Base-by-base conservation (phyloP, 2,329 filamentous ascomycete species). In the Scedosporium dehoogii region DNA sequence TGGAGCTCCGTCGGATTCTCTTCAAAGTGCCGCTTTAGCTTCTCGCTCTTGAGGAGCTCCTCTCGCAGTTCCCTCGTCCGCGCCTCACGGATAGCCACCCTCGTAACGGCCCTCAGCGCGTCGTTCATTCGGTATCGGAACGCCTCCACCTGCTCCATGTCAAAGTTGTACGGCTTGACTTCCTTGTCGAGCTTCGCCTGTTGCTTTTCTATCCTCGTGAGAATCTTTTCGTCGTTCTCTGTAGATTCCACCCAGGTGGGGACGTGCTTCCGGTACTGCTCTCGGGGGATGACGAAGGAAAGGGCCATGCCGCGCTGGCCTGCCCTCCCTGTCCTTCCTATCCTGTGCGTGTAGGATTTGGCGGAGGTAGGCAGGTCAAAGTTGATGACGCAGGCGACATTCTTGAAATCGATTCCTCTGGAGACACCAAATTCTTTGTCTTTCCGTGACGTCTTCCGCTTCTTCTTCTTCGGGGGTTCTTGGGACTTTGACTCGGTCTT, bases 41-140 rank as follows among this genome's bases (percentile, higher is more conserved):
- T 97, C 71, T 97, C 93, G 67, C 89, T 93, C 77, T 96, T 96
- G 69, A 97, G 81, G 12, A 99, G 81, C 73, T 97, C 94, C 72
- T 93, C 87, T 61, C 91, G 85, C 63, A 99, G 82, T 75, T 99
- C 93, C 64, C 90, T 85, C 9, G 91, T 90, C 59, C 94, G 85
- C 2, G 94, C 93, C 78, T 97, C 92, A 66, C 93, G 89, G 55
- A 99, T 85, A 0, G 93, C 90, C 27, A 96, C 89, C 63, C 90
- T 86, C 9, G 94, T 99, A 2, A 99, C 92, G 0, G 92, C 88
- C 65, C 92, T 85, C 48, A 99, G 79, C 0, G 93, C 94, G 73
- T 97, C 94, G 61, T 91, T 90, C 85, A 96, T 91, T 67, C 94
- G 88, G 75, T 99, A 99, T 21, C 93, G 84, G 79, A 99, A 97